Base-by-base conservation (phyloP, 192 early-diverging fungal genomes). In the Coemansia asiatica region DNA sequence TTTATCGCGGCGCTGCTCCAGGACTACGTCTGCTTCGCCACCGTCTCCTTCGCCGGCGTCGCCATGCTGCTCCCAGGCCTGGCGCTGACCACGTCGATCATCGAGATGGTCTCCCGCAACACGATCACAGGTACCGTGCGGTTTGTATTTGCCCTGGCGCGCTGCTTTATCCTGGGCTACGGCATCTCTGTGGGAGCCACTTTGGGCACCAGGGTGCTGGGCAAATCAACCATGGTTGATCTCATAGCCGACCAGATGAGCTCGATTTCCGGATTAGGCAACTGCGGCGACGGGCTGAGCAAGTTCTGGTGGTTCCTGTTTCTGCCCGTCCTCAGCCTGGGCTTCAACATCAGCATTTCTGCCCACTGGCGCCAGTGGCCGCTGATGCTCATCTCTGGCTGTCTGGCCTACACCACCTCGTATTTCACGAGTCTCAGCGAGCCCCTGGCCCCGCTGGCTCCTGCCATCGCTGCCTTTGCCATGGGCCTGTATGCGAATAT, bases 71-170 rank as follows among this genome's bases (percentile, higher is more conserved):
- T 90, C 6, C 87, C 89, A 0, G 95, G 95, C 9, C 83, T 95
- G 48, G 76, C 87, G 7, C 70, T 97, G 59, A 97, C 95, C 1
- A 83, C 89, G 49, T 78, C 90, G 19, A 89, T 97, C 55, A 93
- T 94, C 74, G 95, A 97, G 67, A 74, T 97, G 66, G 86, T 90
- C 1, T 90, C 92, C 16, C 84, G 89, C 46, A 97, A 97, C 70
- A 85, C 95, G 72, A 87, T 96, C 40, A 88, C 90, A 6, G 95
- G 95, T 33, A 86, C 90, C 0, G 90, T 95, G 18, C 84, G 92
- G n/a, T 79, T 95, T 57, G 83, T 94, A 36, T 87, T 90, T 62
- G 87, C 92, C 9, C 67, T 96, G 15, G 90, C 92, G 64, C 89
- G 87, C 25, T 90, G 92, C 31, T 83, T 93, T 59, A 85, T 91